A percentile compares a stretch with the other conserved stretches of the same genome.
phyloP scores from a whole-genome alignment of 192 early-diverging fungal species.

The Geranomyces michiganensis region DNA sequence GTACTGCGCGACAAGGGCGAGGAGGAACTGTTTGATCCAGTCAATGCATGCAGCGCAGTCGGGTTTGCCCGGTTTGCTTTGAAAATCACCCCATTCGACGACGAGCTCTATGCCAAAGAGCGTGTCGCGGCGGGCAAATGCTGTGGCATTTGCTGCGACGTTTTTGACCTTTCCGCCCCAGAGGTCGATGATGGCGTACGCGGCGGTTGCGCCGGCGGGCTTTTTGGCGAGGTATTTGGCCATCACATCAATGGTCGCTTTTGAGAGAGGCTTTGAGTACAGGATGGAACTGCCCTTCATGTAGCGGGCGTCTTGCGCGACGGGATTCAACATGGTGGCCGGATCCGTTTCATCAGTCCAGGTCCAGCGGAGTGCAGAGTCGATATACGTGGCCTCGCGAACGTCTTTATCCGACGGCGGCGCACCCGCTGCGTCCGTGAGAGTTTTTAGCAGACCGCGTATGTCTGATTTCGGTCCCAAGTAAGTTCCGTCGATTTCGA shows the following conservation, averaged over 20 bases:
- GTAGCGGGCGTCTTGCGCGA: not conserved
- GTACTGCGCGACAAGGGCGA: not conserved
- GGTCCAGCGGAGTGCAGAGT: slow-evolving; percentile 6
- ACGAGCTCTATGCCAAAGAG: not conserved
- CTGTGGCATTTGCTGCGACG: not conserved
- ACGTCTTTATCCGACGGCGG: not conserved
- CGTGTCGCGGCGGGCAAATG: slow-evolving; percentile 1
- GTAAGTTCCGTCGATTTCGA: slow-evolving; percentile 7
- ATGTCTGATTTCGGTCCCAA: slow-evolving; percentile 2
- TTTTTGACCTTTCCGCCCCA: slow-evolving; percentile 4
- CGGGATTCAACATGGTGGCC: not conserved
- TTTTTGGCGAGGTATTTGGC: not conserved
- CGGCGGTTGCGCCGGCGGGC: not conserved
- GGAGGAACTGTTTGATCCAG: slow-evolving; percentile 42
- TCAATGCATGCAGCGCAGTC: slow-evolving; percentile 22
- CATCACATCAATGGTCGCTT: not conserved
- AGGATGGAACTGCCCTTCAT: not conserved
- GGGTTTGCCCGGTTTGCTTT: not conserved
- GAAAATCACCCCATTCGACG: not conserved
- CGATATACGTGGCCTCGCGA: slow-evolving; percentile 1
- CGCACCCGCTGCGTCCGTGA: not conserved
- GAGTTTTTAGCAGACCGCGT: not conserved
- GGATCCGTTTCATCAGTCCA: not conserved
- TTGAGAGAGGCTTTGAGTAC: not conserved
- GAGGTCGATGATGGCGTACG: slow-evolving; percentile 12